Evolutionary conservation across 2,329 filamentous ascomycete species (phyloP).

Genomic region (Raffaelea deltoideospora): DNA sequence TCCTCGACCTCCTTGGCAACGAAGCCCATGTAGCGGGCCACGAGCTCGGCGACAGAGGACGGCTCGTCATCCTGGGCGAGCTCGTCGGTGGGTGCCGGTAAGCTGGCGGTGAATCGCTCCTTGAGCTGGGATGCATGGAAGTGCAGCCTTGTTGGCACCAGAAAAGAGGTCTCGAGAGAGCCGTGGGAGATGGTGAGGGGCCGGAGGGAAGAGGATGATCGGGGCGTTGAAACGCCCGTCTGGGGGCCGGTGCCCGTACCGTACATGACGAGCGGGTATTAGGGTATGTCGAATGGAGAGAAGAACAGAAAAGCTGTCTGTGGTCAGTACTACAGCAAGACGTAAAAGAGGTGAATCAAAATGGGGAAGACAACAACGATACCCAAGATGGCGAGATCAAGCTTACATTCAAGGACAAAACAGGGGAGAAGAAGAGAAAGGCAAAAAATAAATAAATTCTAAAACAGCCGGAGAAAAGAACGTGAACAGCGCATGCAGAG

Average conservation of each 20-base stretch:
- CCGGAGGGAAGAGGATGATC: conserved; percentile 82
- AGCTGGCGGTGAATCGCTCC: conserved; percentile 70
- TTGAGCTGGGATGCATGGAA: conserved; percentile 92
- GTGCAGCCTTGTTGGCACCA: conserved; percentile 88
- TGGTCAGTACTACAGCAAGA: background rate
- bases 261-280: conserved; percentile 55
- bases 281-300: conserved; percentile 10
- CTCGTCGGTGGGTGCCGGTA: conserved; percentile 89
- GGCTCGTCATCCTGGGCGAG: conserved; percentile 96
- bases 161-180: conserved; percentile 88
- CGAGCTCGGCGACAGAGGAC: conserved; percentile 85
- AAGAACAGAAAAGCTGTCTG: background rate
- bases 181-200: conserved; percentile 85
- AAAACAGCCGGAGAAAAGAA: background rate
- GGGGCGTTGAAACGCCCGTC: conserved; percentile 92
- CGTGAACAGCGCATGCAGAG: too few species aligned
- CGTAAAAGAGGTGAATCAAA: too few species aligned
- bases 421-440: background rate
- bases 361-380: too few species aligned
- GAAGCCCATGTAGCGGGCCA: conserved; percentile 85
- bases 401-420: conserved; percentile 6
- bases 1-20: conserved; percentile 80
- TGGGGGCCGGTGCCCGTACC: conserved; percentile 69
- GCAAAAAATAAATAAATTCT: background rate
- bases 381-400: background rate